Base-by-base conservation (phyloP, 768 basidiomycete species). In the Sarcodon aspratus region DNA sequence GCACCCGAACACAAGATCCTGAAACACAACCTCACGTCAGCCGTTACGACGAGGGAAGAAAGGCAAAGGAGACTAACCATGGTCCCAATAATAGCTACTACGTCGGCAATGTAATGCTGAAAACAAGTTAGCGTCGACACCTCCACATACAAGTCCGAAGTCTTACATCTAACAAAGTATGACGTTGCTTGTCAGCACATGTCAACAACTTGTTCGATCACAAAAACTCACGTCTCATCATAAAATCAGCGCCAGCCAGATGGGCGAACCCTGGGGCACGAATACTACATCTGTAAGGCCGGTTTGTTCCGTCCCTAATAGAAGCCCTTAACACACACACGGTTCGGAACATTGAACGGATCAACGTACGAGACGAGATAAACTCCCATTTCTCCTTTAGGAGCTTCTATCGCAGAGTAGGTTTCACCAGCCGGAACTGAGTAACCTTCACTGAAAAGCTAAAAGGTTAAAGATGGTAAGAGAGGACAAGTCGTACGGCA, bases 351-450 rank as follows among this genome's bases (percentile, higher is more conserved):
- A 12, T 9, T 10, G 15, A 12, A 35, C 18, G 32, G 21, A 27
- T 27, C 21, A 27, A 76, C 85, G 59, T 57, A 87, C 80, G 93
- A 96, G 53, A 99, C 92, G 46, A 99, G 82, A 71, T 94, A 99
- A 43, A 99, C 95, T 56, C 75, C 95, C 93, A 97, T 97, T 69
- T 98, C 95, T 54, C 94, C 94, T 69, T 99, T 98, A 42, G 95
- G 95, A 7, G 95, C 95, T 68, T 99, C 96, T 56, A 98, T 97
- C 2, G 95, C 95, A 45, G 79, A 81, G 72, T 99, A 98, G 0
- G 95, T 97, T 69, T 97, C 93, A 17, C 88, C 88, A 13, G 90
- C 87, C 13, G 96, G 96, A 27, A 98, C 95, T 21, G 89, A 88
- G 70, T 89, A 98, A 10, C 95, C 95, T 66, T 98, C 95, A 47